These are phyloP conservation scores for Metschnikowia drakensbergensis DNA, from an alignment of 805 yeast genomes.

Conservation along the genomic window DNA sequence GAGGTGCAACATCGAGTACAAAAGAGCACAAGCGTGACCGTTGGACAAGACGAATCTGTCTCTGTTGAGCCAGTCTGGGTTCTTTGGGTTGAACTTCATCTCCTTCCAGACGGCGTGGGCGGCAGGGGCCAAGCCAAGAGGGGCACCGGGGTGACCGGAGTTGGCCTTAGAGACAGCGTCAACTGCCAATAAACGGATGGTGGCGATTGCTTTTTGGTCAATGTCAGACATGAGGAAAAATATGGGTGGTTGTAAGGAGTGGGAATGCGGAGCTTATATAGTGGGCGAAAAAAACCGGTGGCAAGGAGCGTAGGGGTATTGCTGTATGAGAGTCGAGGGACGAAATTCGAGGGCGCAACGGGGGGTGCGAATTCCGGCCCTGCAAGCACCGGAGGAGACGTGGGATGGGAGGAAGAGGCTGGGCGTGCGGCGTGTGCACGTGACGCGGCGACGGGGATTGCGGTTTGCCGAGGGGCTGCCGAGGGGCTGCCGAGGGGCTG, in stretches of 20 bases:
- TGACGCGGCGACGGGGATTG: too few relatives aligned
- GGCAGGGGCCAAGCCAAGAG: conserved; percentile 95
- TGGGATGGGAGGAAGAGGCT: too few relatives aligned
- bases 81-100: conserved; percentile 83
- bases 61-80: conserved; percentile 90
- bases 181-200: conserved; percentile 85
- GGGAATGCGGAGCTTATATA: conserved; percentile 6
- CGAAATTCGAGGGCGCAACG: conserved; percentile 2
- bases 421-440: too few relatives aligned
- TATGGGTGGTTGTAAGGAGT: background rate
- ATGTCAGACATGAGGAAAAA: conserved; percentile 30
- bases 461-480: too few relatives aligned
- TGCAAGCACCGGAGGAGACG: background rate
- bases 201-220: conserved; percentile 74
- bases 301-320: conserved; percentile 7
- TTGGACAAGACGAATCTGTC: conserved; percentile 93
- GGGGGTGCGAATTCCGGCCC: conserved; percentile 1
- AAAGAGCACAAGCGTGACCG: conserved; percentile 93
- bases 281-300: conserved; percentile 2
- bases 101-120: conserved; percentile 83
- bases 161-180: conserved; percentile 86
- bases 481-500: too few relatives aligned
- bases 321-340: conserved; percentile 7
- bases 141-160: conserved; percentile 99
- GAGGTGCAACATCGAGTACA: conserved; percentile 80